phyloP scores from a whole-genome alignment of 1,284 basidiomycete species.

The Agaricales sp. region DNA sequence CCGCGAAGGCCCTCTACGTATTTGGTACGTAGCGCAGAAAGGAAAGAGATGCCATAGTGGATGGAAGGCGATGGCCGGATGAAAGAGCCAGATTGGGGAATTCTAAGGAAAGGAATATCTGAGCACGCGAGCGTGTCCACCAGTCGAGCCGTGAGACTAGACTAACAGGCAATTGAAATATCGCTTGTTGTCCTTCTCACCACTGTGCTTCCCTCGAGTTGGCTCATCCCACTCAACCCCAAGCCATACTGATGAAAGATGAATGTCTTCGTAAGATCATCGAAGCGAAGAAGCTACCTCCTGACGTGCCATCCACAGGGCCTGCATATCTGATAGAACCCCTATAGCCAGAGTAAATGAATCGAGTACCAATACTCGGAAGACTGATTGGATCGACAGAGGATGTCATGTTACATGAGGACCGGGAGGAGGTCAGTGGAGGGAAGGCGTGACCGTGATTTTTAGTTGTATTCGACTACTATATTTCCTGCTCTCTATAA shows the following conservation, averaged over 20 bases:
- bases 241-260: conserved; percentile 59
- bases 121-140: too few relatives aligned
- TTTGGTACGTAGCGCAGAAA: conserved; percentile 64
- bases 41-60: conserved; percentile 58
- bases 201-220: conserved; percentile 78
- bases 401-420: too few relatives aligned
- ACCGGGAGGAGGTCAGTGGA: too few relatives aligned
- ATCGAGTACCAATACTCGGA: neutral
- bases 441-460: neutral
- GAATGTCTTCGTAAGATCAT: neutral
- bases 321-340: conserved; percentile 1
- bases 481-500: neutral
- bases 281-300: neutral
- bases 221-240: conserved; percentile 95
- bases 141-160: conserved; percentile 1
- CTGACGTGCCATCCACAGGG: neutral
- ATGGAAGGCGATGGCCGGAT: conserved; percentile 54
- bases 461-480: neutral
- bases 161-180: conserved; percentile 78
- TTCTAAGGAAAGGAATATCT: conserved; percentile 27
- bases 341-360: neutral
- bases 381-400: neutral
- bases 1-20: conserved; percentile 60
- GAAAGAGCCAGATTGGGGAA: conserved; percentile 60
- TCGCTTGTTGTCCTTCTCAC: conserved; percentile 62